phyloP scores from a whole-genome alignment of 176 grass and related monocot genomes.

The Themeda triandra region DNA sequence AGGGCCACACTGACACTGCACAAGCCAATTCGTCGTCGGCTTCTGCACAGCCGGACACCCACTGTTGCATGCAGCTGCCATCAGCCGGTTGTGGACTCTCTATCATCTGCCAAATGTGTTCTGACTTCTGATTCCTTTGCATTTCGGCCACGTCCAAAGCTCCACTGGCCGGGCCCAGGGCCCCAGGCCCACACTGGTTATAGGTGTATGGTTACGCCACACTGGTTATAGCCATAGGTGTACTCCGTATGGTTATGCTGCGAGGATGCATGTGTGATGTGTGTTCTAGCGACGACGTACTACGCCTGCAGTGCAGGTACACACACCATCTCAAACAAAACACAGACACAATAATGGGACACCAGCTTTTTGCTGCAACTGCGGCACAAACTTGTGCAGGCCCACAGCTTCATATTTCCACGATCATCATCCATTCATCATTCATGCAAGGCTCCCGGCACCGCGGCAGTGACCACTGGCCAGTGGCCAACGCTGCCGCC shows the following conservation, averaged over 20 bases:
- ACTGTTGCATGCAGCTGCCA: neutral
- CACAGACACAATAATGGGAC: neutral
- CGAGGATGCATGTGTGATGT: neutral
- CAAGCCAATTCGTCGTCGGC: neutral
- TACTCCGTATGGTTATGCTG: no score
- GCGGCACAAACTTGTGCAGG: neutral
- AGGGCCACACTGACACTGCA: neutral
- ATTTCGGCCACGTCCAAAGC: neutral
- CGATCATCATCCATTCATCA: neutral
- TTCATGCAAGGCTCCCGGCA: neutral
- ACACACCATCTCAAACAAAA: neutral
- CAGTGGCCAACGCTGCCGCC: neutral
- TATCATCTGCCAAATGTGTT: no score
- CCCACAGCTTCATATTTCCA: neutral
- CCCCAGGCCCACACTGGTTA: neutral
- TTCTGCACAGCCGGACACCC: neutral
- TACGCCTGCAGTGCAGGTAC: neutral
- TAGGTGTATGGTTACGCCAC: neutral
- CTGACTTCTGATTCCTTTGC: neutral
- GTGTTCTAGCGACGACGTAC: no score
- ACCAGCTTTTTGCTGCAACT: conserved; percentile 12
- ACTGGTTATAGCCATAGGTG: neutral
- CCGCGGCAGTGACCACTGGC: neutral
- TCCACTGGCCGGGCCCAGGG: no score
- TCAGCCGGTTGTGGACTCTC: no score